phyloP scores from a whole-genome alignment of 805 yeast species.

The Candida nitratophila region DNA sequence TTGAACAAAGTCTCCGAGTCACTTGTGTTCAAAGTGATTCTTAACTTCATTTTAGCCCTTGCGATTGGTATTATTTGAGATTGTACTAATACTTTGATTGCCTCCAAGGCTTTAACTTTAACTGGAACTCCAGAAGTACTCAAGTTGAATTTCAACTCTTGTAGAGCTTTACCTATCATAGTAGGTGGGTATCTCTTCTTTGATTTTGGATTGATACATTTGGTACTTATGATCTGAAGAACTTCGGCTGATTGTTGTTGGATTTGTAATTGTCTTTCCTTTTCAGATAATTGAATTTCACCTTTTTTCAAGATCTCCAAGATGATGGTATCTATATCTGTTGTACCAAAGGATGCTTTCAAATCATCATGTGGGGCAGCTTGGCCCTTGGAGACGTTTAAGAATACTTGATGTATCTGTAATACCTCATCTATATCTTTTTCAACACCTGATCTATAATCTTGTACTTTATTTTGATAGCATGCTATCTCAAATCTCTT shows the following conservation, averaged over 20 bases:
- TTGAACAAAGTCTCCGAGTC: slow-evolving; percentile 36
- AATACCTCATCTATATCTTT: slow-evolving; percentile 93
- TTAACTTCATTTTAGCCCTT: slow-evolving; percentile 87
- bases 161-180: slow-evolving; percentile 82
- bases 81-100: slow-evolving; percentile 68
- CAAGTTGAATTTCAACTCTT: slow-evolving; percentile 72
- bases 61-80: slow-evolving; percentile 88
- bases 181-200: slow-evolving; percentile 91
- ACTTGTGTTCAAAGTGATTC: slow-evolving; percentile 49
- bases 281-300: slow-evolving; percentile 90
- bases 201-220: slow-evolving; percentile 85
- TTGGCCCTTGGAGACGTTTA: slow-evolving; percentile 90
- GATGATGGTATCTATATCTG: slow-evolving; percentile 68
- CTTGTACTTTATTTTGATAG: slow-evolving; percentile 95
- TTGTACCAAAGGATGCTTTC: slow-evolving; percentile 62
- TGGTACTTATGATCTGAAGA: slow-evolving; percentile 74
- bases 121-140: slow-evolving; percentile 38
- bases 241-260: slow-evolving; percentile 76
- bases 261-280: slow-evolving; percentile 75
- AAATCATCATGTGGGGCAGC: slow-evolving; percentile 87
- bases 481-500: slow-evolving; percentile 94
- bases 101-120: slow-evolving; percentile 87
- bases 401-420: slow-evolving; percentile 91
- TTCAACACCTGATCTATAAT: slow-evolving; percentile 82
- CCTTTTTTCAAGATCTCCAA: slow-evolving; percentile 83